Base-by-base conservation (phyloP, 2,329 filamentous ascomycete species). In the Fusarium albosuccineum region DNA sequence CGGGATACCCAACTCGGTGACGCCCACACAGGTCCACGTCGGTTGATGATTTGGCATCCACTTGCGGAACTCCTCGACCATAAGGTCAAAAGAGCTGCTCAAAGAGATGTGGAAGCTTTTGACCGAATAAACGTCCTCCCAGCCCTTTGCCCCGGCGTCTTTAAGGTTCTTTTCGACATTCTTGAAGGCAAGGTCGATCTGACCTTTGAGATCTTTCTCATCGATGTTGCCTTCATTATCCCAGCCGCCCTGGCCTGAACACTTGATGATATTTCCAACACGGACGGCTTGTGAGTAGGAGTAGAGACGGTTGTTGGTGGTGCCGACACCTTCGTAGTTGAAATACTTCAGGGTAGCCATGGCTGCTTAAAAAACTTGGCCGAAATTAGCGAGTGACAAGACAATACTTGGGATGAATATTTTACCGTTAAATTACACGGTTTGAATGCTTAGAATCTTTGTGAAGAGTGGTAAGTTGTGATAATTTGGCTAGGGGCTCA, bases 121-220 rank as follows among this genome's bases (percentile, higher is more conserved):
- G 22, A 86, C 77, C 0, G 78, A 76, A 72, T 75, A 86, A 0
- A 89, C 87, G 60, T 89, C 84, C n/a, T 73, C 72, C 84, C 84
- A 87, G 3, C 85, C 86, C 59, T 84, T 82, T 1, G 85, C 85
- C 1, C 88, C 87, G 0, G 86, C 86, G 14, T 82, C 69, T 41
- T 79, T 81, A 5, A 90, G 74, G 29, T 73, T 77, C 6, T 79
- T 71, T 1, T 90, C 85, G 9, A 89, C 83, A 57, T 89, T 90
- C 4, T 71, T 74, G 67, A 90, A 90, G 0, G 86, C 85, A 54
- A 82, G 79, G 50, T 84, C 82, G 46, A 86, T 83, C 53, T 86
- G 78, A 0, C 75, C 78, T 46, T 80, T 79, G 40, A 83, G 75
- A 10, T 83, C 79, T 3, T 67, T 75, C 6, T 72, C 67, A 40